These are phyloP conservation scores for Cryptosporidium tyzzeri DNA, from an alignment of 169 alveolate species.

Conservation along the genomic window DNA sequence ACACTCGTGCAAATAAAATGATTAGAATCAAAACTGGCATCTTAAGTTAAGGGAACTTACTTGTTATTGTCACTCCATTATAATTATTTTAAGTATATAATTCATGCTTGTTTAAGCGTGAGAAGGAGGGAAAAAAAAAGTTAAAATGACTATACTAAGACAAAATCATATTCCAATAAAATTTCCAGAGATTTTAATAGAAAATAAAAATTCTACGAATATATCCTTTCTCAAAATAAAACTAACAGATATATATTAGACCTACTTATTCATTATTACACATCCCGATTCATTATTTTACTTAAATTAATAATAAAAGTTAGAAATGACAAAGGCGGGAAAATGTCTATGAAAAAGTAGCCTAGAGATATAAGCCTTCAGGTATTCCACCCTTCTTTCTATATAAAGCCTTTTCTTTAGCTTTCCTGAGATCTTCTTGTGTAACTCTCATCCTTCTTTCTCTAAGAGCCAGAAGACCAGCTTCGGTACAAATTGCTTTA, in stretches of 20 bases:
- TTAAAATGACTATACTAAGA: no score
- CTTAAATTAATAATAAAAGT: no score
- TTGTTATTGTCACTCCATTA: no score
- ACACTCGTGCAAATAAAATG: neutral
- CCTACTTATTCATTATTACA: neutral
- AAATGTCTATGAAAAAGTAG: neutral
- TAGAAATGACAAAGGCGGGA: neutral
- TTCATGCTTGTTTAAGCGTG: neutral
- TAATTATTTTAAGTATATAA: no score
- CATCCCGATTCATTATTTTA: neutral
- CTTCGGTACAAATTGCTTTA: constrained; percentile 98
- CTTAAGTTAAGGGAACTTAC: no score
- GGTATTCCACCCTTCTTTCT: constrained; percentile 98
- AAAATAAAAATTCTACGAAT: neutral
- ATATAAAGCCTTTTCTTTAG: constrained; percentile 98
- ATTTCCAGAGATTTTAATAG: no score
- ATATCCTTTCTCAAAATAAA: neutral
- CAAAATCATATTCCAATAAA: no score
- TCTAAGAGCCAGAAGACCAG: constrained; percentile 99
- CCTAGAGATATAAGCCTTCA: constrained; percentile 95
- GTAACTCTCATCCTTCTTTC: constrained; percentile 99
- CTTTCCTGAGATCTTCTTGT: constrained; percentile 96
- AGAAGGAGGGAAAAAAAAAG: no score
- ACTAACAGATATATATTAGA: neutral
- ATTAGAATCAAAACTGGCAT: neutral